Evolutionary conservation across 805 yeast genomes (phyloP).

Genomic region (Saccharomycopsis oosterbeekiorum): DNA sequence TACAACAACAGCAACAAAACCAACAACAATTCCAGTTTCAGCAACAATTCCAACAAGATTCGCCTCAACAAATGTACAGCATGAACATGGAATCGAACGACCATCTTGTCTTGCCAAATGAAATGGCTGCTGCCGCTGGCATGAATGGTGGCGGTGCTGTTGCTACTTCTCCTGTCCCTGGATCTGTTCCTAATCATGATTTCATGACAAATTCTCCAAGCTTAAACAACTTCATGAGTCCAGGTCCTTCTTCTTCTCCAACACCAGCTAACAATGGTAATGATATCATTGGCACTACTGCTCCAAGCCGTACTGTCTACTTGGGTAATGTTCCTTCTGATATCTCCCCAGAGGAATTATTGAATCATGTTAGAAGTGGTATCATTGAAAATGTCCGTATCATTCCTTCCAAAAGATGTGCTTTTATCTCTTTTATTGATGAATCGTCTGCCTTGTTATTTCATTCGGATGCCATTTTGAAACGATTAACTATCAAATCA

Average conservation of each 20-base stretch:
- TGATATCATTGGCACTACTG: slow-evolving; percentile 25
- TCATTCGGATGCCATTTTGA: slow-evolving; percentile 87
- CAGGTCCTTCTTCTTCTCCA: slow-evolving; percentile 5
- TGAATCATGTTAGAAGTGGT: slow-evolving; percentile 88
- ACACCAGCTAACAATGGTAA: slow-evolving; percentile 8
- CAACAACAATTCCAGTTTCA: neutral
- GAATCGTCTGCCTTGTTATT: slow-evolving; percentile 82
- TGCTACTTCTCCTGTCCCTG: slow-evolving; percentile 2
- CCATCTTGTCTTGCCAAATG: slow-evolving; percentile 7
- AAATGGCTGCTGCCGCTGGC: slow-evolving; percentile 4
- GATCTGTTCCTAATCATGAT: slow-evolving; percentile 1
- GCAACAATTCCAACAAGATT: slow-evolving; percentile 4
- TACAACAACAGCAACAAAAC: neutral
- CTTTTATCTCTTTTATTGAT: slow-evolving; percentile 82
- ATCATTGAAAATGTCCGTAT: slow-evolving; percentile 71
- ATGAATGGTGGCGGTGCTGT: slow-evolving; percentile 1
- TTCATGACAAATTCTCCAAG: slow-evolving; percentile 9
- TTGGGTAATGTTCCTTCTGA: slow-evolving; percentile 83
- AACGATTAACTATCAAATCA: slow-evolving; percentile 69
- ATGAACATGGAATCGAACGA: neutral
- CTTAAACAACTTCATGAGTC: slow-evolving; percentile 1
- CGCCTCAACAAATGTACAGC: slow-evolving; percentile 1
- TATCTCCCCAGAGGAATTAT: slow-evolving; percentile 66
- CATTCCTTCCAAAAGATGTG: slow-evolving; percentile 80
- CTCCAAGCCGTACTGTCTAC: slow-evolving; percentile 80